phyloP scores from a whole-genome alignment of 768 basidiomycete genomes.

The Boletus sp. region DNA sequence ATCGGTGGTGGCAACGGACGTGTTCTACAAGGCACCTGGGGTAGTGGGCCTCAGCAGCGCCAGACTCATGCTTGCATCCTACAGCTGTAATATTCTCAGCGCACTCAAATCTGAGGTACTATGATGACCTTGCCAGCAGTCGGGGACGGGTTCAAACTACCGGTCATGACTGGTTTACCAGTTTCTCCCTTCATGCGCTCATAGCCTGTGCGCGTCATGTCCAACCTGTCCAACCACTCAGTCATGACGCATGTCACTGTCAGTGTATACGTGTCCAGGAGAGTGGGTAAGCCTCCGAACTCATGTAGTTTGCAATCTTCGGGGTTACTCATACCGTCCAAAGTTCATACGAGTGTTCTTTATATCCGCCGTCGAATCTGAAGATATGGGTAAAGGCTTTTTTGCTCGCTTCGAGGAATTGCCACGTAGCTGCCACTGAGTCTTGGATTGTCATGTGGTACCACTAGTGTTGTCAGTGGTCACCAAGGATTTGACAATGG shows the following conservation, averaged over 20 bases:
- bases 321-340: neutral
- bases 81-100: too few relatives aligned
- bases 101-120: too few relatives aligned
- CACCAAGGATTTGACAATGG: neutral
- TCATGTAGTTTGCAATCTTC: neutral
- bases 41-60: too few relatives aligned
- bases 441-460: neutral
- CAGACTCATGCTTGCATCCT: too few relatives aligned
- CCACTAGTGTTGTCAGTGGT: neutral
- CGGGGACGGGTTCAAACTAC: too few relatives aligned
- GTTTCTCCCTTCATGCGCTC: too few relatives aligned
- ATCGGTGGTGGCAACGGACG: too few relatives aligned
- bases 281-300: neutral
- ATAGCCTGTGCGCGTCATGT: too few relatives aligned
- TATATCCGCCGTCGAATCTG: neutral
- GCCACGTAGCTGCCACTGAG: neutral
- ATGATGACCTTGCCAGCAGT: too few relatives aligned
- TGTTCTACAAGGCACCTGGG: too few relatives aligned
- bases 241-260: neutral
- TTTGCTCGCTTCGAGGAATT: neutral
- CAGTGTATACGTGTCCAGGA: neutral
- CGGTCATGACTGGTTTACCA: too few relatives aligned
- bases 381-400: neutral
- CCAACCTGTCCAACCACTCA: neutral
- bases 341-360: too few relatives aligned